Evolutionary conservation across 257 asterid species (phyloP), one percentile per base, ranked within the genome.

Genomic region (Solanum peruvianum): DNA sequence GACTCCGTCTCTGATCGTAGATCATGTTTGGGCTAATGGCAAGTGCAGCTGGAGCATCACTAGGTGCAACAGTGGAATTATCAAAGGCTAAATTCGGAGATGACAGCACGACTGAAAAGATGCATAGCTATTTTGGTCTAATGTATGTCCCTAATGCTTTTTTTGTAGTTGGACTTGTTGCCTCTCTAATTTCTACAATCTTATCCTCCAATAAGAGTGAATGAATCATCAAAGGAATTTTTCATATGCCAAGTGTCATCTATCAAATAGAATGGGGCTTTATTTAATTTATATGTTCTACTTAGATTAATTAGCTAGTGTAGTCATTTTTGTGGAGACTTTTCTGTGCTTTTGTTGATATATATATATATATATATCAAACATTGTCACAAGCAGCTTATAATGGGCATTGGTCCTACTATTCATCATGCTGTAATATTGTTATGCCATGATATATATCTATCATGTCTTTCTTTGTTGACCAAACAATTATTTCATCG

Each of bases 11-110:
- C 10, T 31, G 1, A 69, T 37, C 39, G 64, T 12, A 76, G 88
- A 18, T 86, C 6, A 37, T 76, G 37, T 8, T 67, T 29, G 69
- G 49, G 1, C 39, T 86, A 41, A 29, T 86, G 16, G 85, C 64
- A 77, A 60, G 69, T n/a, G 85, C n/a, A 86, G 75, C n/a, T n/a
- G 88, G 86, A n/a, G 88, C 80, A 39, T 52, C 86, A 62, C 11
- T 86, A 37, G 88, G 21, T 56, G 86, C 29, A 21, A 86, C 88
- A 1, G 27, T 67, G 62, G 88, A 77, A 52, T 35, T 86, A 37
- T 13, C 56, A 60, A 33, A 9, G 62, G 23, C 1, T 9, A 13
- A 11, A 27, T 20, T 6, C 27, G 0, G 2, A 69, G 5, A 7
- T 2, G 27, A 49, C 21, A 6, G 4, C 11, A 7, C 4, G 7